phyloP scores from a whole-genome alignment of 2,329 filamentous ascomycete genomes.

The Sarocladium brachiariae region DNA sequence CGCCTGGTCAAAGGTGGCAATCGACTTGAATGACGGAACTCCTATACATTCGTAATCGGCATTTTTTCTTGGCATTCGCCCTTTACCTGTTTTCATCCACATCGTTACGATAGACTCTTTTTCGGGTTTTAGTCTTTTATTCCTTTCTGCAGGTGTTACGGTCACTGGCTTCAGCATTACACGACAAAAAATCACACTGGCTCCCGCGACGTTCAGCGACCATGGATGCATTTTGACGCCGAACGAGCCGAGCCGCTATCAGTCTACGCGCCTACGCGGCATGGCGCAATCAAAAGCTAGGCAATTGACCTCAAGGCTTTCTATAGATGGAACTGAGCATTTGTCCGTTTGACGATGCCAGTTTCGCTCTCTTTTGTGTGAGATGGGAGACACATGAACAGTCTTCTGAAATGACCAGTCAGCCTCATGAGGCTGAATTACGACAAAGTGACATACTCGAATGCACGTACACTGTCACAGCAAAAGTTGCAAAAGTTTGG shows the following conservation, averaged over 20 bases:
- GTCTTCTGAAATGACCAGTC: neutral
- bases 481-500: slow-evolving; percentile 8
- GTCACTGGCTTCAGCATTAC: neutral
- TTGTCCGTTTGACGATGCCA: neutral
- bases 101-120: slow-evolving; percentile 7
- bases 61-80: slow-evolving; percentile 11
- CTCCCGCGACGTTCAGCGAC: neutral
- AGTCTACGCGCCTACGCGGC: neutral
- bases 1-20: neutral
- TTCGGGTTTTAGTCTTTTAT: neutral
- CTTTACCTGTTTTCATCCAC: slow-evolving; percentile 9
- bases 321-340: neutral
- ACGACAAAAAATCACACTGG: slow-evolving; percentile 5
- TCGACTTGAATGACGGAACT: neutral
- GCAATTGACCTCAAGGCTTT: too few relatives aligned
- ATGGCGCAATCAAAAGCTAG: too few relatives aligned
- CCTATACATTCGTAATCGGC: slow-evolving; percentile 29
- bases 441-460: neutral
- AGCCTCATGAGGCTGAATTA: neutral
- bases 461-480: neutral
- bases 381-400: neutral
- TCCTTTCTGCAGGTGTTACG: slow-evolving; percentile 2
- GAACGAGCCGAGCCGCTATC: neutral
- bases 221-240: too few relatives aligned
- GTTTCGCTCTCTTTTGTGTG: slow-evolving; percentile 1